Evolutionary conservation across 2,329 filamentous ascomycete species (phyloP), one percentile per base, ranked within the genome.

Genomic region (Diaporthe humulicola): DNA sequence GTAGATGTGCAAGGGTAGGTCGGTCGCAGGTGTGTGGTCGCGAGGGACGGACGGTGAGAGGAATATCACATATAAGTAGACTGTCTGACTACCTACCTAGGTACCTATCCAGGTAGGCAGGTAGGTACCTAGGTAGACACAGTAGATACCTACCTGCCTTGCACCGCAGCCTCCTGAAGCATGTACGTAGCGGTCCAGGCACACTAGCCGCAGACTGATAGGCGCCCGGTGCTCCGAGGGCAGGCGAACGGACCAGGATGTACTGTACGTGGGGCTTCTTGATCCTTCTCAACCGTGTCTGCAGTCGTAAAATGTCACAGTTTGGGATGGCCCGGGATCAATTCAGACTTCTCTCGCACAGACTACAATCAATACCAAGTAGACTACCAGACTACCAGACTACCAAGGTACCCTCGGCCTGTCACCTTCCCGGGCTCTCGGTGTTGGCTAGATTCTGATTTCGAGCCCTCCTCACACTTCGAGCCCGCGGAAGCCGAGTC

Each of bases 401-500:
- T n/a, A n/a, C n/a, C n/a, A n/a, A 9, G 33, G 5, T 36, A 36
- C 33, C 38, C 12, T 38, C 12, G 6, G 38, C 7, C 7, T 38
- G 38, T 38, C 38, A 38, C 38, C 38, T 9, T 9, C 9, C 9
- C 4, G 9, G 33, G 33, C 33, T 36, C 33, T 36, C 33, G 33
- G 33, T 36, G 22, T 50, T 50, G 48, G 48, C n/a, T 25, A 22
- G 48, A 50, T 25, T 22, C 48, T 50, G 9, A n/a, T n/a, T n/a
- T 36, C 33, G 4, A 36, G 33, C 33, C 33, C 9, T n/a, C n/a
- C n/a, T n/a, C n/a, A n/a, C 38, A 38, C 38, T 2, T 38, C n/a
- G 9, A 28, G n/a, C 38, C 58, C 58, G 58, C 58, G 58, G 58
- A 30, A 61, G 36, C 58, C 58, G 58, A 61, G 58, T 25, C 12